Conservation (phyloP, 2,329 filamentous ascomycete species). For the Curvularia verruculosa region DNA sequence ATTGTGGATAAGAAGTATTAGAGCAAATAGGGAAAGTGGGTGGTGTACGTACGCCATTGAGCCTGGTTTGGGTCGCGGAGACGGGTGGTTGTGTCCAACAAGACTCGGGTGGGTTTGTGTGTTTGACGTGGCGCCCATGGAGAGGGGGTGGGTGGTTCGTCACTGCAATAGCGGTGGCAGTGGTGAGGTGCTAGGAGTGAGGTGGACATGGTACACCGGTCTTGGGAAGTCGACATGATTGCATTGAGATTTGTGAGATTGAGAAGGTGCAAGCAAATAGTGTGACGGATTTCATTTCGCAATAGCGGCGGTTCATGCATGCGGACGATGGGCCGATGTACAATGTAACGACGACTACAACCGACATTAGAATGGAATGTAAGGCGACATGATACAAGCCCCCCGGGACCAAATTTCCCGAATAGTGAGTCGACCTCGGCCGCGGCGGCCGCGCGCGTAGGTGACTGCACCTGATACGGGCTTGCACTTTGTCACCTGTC, state of each 20-base stretch:
- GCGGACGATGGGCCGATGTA: background rate
- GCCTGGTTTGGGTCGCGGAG: background rate
- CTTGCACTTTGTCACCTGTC: background rate
- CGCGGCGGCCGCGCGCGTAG: background rate
- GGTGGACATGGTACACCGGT: background rate
- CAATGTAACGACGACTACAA: background rate
- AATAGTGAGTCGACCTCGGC: background rate
- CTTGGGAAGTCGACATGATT: background rate
- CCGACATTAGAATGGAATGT: background rate
- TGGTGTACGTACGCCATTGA: background rate
- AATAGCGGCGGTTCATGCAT: background rate
- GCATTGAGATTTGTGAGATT: background rate
- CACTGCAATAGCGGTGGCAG: background rate
- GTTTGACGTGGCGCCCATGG: background rate
- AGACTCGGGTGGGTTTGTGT: background rate
- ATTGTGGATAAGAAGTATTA: background rate
- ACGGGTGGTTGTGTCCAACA: background rate
- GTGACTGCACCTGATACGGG: background rate
- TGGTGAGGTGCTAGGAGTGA: background rate
- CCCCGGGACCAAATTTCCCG: constrained; percentile 2
- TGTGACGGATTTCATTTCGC: constrained; percentile 1
- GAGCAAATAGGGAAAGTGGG: constrained; percentile 1
- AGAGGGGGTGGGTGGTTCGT: background rate
- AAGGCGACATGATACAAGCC: constrained; percentile 1
- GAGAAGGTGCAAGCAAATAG: background rate